These are phyloP conservation scores for Bassia scoparia DNA, from an alignment of 148 eudicot genomes.

Conservation along the genomic window DNA sequence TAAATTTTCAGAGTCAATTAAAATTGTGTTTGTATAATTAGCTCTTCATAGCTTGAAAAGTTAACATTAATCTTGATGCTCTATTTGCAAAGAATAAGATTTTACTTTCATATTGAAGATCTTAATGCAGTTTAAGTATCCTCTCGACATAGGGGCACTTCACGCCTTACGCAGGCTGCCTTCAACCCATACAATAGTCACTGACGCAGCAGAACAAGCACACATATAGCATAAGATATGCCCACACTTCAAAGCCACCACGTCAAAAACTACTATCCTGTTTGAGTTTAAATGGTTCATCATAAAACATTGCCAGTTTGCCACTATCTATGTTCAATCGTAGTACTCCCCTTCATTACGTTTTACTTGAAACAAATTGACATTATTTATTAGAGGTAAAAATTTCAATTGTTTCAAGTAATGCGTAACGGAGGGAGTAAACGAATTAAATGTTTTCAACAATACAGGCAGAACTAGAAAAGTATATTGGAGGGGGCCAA, in stretches of 20 bases:
- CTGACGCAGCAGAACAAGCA: conserved; percentile 79
- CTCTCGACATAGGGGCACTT: conserved; percentile 78
- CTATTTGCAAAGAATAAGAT: too few relatives aligned
- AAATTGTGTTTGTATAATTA: background rate
- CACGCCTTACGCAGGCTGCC: conserved; percentile 38
- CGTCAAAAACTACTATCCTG: conserved; percentile 78
- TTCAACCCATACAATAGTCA: conserved; percentile 72
- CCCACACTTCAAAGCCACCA: conserved; percentile 65
- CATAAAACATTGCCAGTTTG: too few relatives aligned
- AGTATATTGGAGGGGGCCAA: too few relatives aligned
- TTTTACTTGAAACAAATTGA: too few relatives aligned
- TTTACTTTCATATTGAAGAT: too few relatives aligned
- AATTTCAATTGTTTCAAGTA: too few relatives aligned
- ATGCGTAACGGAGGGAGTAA: too few relatives aligned
- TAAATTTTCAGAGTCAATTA: background rate
- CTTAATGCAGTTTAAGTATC: conserved; percentile 23
- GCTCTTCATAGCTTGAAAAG: background rate
- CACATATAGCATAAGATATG: conserved; percentile 74
- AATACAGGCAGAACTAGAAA: too few relatives aligned
- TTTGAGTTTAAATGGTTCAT: background rate
- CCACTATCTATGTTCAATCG: background rate
- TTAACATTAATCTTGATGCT: background rate
- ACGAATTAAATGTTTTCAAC: too few relatives aligned
- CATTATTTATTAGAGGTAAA: too few relatives aligned
- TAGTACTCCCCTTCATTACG: too few relatives aligned